phyloP scores from a whole-genome alignment of 1,284 basidiomycete genomes.

The Puccinia horiana region DNA sequence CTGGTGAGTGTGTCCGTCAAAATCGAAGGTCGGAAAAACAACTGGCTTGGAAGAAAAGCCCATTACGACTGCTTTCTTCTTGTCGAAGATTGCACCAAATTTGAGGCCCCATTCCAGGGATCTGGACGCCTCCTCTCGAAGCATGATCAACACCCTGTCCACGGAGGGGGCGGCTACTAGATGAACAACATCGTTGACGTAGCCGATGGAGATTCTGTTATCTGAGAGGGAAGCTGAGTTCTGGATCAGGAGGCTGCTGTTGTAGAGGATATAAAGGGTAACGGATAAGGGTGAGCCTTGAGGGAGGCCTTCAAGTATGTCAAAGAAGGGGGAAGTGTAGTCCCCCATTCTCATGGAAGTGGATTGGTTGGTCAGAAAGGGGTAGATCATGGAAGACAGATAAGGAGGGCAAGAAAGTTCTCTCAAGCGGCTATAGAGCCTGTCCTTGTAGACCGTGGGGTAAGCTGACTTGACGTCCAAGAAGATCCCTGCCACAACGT shows the following conservation, averaged over 20 bases:
- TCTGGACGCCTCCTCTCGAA: not conserved
- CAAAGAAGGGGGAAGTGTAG: not conserved
- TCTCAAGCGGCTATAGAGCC: not conserved
- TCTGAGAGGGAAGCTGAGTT: not conserved
- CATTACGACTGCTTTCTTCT: conserved; percentile 14
- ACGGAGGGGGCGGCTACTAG: not conserved
- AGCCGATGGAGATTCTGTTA: not conserved
- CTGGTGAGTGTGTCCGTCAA: not conserved
- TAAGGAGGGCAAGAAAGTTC: conserved; percentile 11
- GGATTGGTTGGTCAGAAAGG: conserved; percentile 2
- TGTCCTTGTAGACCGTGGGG: not conserved
- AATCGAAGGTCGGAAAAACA: not conserved
- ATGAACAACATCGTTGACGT: conserved; percentile 27
- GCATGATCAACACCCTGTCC: not conserved
- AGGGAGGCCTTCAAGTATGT: not conserved
- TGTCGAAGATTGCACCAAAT: conserved; percentile 18
- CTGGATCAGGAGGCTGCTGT: not conserved
- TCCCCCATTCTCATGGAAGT: conserved; percentile 5
- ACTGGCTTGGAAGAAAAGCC: not conserved
- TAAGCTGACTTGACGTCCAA: conserved; percentile 39
- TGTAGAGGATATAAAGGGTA: conserved; percentile 37
- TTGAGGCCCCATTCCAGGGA: conserved; percentile 14
- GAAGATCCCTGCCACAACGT: conserved; percentile 2
- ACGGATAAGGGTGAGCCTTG: conserved; percentile 32
- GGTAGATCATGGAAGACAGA: not conserved